Evolutionary conservation across 192 early-diverging fungal species (phyloP), one percentile per base, ranked within the genome.

Genomic region (Coemansia sp.): DNA sequence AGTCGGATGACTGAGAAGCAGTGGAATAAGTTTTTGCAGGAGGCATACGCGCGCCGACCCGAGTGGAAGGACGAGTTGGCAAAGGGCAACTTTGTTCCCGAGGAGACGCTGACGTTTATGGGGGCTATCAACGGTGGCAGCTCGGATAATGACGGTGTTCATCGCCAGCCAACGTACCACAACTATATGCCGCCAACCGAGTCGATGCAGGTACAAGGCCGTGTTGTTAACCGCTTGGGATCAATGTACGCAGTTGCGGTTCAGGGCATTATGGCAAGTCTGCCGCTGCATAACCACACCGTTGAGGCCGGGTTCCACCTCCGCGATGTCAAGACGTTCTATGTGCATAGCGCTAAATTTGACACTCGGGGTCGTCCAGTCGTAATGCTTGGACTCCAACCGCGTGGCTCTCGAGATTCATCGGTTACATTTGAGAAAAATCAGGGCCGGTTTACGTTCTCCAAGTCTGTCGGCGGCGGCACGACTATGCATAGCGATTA

Each of bases 1-100:
- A 76, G 74, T 9, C 22, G 60, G 39, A 85, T 92, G 87, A 74
- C 84, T 8, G 75, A 77, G 10, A 49, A 62, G 11, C 75, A 90
- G 70, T 92, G 88, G 79, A 67, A 84, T 56, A 71, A 75, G 58
- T 84, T 90, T 62, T 58, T 92, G 35, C 75, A 80, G 21, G 58
- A 85, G 38, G 84, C 84, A 1, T 60, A 66, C n/a, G 67, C 87
- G 64, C 79, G 79, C 53, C 73, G 82, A 47, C 71, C 70, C 23
- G 75, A 75, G 27, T 87, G 86, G 86, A 81, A 79, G 69, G 63
- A 76, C 14, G 75, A 72, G 23, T 58, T 87, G 38, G 71, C 70
- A 24, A 74, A 75, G 65, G 70, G 60, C 10, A 57, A 55, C 58
- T 67, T 56, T 60, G 60, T 65, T 23, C 74, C 72, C 27, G 65